Percentiles rank a stretch among this genome's conserved stretches.
Evolutionary conservation across 768 basidiomycete species (phyloP).

Genomic region (Panus rudis): DNA sequence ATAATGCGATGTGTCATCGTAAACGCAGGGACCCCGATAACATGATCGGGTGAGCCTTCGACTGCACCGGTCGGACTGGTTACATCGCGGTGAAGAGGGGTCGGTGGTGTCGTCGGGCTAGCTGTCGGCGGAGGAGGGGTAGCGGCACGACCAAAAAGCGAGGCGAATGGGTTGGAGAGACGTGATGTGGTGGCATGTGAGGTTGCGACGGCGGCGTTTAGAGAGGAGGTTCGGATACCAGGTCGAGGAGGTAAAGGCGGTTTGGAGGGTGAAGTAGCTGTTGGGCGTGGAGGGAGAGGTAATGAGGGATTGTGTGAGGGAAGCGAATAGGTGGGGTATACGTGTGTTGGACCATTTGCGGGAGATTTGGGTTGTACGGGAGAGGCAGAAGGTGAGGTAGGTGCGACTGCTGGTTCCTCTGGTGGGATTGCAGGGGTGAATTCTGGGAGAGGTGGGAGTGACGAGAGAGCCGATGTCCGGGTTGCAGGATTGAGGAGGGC

Average conservation of each 20-base stretch:
- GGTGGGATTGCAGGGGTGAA: slow-evolving; percentile 23
- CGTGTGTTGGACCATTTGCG: slow-evolving; percentile 6
- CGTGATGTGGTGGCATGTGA: slow-evolving; percentile 32
- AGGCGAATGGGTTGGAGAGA: slow-evolving; percentile 70
- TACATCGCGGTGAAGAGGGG: slow-evolving; percentile 27
- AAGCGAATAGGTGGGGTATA: slow-evolving; percentile 18
- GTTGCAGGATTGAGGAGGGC: slow-evolving; percentile 30
- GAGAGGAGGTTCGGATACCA: slow-evolving; percentile 4
- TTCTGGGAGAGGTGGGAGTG: slow-evolving; percentile 50
- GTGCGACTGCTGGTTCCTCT: slow-evolving; percentile 2
- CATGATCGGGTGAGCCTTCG: slow-evolving; percentile 23
- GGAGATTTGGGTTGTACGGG: slow-evolving; percentile 4
- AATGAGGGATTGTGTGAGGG: slow-evolving; percentile 18
- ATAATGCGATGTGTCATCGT: slow-evolving; percentile 48
- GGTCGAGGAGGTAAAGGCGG: slow-evolving; percentile 40
- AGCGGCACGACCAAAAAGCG: slow-evolving; percentile 55
- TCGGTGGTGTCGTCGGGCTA: slow-evolving; percentile 20
- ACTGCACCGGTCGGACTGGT: slow-evolving; percentile 16
- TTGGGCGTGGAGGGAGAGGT: slow-evolving; percentile 25
- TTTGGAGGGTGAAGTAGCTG: slow-evolving; percentile 24
- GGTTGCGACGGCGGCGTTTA: slow-evolving; percentile 2
- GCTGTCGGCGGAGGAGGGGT: slow-evolving; percentile 25
- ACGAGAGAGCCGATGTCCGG: slow-evolving; percentile 29
- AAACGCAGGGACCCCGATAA: slow-evolving; percentile 54
- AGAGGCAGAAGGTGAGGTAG: slow-evolving; percentile 5